phyloP scores from a whole-genome alignment of 2,329 filamentous ascomycete genomes.

The Sarocladiaceae sp. region DNA sequence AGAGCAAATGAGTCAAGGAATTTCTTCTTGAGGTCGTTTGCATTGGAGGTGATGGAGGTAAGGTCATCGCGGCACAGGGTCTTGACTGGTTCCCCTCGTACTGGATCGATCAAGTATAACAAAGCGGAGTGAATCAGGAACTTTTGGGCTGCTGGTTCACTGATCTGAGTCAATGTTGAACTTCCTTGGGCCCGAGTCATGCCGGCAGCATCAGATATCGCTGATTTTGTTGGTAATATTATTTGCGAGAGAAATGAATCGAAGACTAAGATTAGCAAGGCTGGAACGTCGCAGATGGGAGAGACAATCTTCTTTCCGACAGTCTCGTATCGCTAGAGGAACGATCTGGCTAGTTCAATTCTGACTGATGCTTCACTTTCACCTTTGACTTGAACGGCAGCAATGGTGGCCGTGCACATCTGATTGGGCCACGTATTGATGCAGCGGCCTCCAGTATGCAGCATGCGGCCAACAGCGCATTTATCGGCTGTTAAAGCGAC shows the following conservation, averaged over 20 bases:
- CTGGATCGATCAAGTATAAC: not conserved
- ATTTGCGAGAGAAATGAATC: no score
- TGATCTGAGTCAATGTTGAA: not conserved
- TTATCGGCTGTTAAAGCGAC: not conserved
- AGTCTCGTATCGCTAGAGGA: no score
- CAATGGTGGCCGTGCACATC: conserved; percentile 1
- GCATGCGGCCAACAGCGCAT: not conserved
- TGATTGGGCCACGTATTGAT: conserved; percentile 5
- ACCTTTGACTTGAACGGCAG: not conserved
- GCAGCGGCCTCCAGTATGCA: not conserved
- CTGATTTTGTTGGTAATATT: no score
- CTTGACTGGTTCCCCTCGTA: not conserved
- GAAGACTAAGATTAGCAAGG: no score
- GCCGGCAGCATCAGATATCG: no score
- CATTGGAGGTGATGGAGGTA: not conserved
- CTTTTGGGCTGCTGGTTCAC: no score
- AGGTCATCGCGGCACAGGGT: not conserved
- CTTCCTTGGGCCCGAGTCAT: not conserved
- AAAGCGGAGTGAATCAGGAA: not conserved
- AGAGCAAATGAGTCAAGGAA: conserved; percentile 1
- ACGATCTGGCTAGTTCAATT: no score
- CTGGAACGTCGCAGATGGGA: no score
- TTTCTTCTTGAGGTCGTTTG: not conserved
- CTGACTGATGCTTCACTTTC: not conserved
- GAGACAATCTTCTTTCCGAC: no score